Evolutionary conservation across 192 early-diverging fungal genomes (phyloP).

Genomic region (Linnemannia elongata): DNA sequence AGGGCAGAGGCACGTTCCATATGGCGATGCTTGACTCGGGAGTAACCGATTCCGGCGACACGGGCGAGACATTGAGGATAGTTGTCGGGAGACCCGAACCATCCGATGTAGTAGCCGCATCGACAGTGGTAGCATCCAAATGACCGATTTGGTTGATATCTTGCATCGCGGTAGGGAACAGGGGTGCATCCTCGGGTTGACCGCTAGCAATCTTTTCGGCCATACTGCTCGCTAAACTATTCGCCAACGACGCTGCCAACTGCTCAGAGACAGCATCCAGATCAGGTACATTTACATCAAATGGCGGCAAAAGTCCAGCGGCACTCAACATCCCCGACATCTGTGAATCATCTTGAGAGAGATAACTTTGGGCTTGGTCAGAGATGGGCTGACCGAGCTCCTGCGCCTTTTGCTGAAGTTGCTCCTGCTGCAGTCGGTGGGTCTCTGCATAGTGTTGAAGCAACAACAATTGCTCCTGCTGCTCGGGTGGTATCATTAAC

Average conservation of each 20-base stretch:
- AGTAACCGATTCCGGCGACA: conserved; percentile 9
- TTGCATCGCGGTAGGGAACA: not conserved
- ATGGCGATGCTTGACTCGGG: conserved; percentile 12
- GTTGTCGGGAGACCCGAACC: not conserved
- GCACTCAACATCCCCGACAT: conserved; percentile 5
- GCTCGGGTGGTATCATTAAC: conserved; percentile 54
- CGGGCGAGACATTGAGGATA: not conserved
- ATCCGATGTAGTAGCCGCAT: not conserved
- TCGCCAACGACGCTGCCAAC: conserved; percentile 38
- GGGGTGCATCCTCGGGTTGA: not conserved
- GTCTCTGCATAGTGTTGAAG: conserved; percentile 50
- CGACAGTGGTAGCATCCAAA: not conserved
- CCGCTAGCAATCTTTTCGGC: conserved; percentile 14
- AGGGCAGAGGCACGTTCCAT: conserved; percentile 17
- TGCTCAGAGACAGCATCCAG: conserved; percentile 45
- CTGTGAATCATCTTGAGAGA: not conserved
- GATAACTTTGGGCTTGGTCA: not conserved
- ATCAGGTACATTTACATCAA: conserved; percentile 43
- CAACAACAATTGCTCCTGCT: conserved; percentile 47
- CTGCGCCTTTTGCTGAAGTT: not conserved
- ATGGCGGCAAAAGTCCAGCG: conserved; percentile 7
- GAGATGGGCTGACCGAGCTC: not conserved
- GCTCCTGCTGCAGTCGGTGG: conserved; percentile 46
- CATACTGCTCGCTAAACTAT: conserved; percentile 42
- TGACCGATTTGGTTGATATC: not conserved